Conservation (phyloP, 352 stramenopile species). For the Globisporangium uncinulatum region DNA sequence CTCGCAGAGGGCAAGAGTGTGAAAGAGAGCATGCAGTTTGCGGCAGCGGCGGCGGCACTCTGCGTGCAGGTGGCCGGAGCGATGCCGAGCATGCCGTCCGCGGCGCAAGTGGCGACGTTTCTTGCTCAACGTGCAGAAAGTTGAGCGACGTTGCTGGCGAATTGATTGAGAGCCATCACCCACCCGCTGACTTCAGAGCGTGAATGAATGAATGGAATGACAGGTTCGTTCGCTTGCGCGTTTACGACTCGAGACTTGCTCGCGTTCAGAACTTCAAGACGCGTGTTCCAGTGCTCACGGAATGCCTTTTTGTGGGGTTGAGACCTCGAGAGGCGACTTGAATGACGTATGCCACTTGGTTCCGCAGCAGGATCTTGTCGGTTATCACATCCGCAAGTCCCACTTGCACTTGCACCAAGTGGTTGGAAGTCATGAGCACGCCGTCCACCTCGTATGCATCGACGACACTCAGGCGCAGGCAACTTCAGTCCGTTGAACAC, state of each 20-base stretch:
- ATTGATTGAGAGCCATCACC: too few species aligned
- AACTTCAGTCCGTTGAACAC: constrained; percentile 48
- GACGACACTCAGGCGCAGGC: constrained; percentile 56
- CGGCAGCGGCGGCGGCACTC: constrained; percentile 53
- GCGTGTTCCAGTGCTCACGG: constrained; percentile 13
- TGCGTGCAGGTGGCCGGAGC: constrained; percentile 62
- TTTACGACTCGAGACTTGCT: neutral
- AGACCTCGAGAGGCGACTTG: constrained; percentile 29
- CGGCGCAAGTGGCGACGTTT: constrained; percentile 24
- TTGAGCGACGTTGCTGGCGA: neutral
- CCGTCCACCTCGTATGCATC: constrained; percentile 37
- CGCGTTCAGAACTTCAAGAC: constrained; percentile 17
- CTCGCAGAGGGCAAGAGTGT: constrained; percentile 41
- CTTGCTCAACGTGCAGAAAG: constrained; percentile 11
- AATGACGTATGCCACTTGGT: constrained; percentile 30
- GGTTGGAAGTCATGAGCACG: constrained; percentile 37
- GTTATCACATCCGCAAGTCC: constrained; percentile 55
- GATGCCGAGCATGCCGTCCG: constrained; percentile 61
- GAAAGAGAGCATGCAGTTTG: constrained; percentile 44
- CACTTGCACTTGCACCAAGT: constrained; percentile 41
- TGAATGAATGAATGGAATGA: too few species aligned
- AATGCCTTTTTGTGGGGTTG: constrained; percentile 33
- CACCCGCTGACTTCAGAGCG: too few species aligned
- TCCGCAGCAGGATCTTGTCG: constrained; percentile 38
- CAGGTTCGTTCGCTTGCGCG: too few species aligned